Conservation (phyloP, 305 asterid genomes). For the Withania somnifera region DNA sequence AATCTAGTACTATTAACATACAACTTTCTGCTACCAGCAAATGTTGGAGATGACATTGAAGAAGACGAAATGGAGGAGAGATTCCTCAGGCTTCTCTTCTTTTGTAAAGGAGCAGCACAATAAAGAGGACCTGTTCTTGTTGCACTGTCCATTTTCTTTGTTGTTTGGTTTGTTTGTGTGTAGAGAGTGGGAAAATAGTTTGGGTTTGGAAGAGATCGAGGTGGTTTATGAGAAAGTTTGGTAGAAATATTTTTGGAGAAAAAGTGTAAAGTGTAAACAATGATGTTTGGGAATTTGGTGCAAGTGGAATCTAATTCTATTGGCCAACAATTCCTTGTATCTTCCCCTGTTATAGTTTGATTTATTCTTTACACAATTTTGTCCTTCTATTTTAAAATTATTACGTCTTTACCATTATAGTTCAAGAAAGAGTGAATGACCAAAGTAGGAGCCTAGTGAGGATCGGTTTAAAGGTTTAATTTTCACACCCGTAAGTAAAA, state of each 20-base stretch:
- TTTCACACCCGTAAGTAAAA: no score
- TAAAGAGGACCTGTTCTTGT: slow-evolving; percentile 11
- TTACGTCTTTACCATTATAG: background rate
- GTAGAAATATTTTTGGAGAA: slow-evolving; percentile 6
- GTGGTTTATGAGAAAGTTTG: slow-evolving; percentile 27
- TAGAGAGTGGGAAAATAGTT: background rate
- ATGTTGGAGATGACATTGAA: slow-evolving; percentile 10
- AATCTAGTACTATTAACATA: background rate
- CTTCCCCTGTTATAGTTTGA: background rate
- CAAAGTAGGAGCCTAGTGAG: background rate
- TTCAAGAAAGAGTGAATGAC: background rate
- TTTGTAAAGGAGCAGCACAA: background rate
- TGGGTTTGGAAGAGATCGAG: background rate
- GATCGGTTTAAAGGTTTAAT: background rate
- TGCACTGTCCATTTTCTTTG: slow-evolving; percentile 17
- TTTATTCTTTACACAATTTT: background rate
- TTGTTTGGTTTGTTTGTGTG: background rate
- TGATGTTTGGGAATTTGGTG: slow-evolving; percentile 17
- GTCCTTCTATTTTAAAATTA: background rate
- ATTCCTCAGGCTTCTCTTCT: slow-evolving; percentile 5
- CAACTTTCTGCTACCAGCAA: slow-evolving; percentile 1
- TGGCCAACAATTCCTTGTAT: slow-evolving; percentile 11
- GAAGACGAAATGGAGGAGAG: background rate
- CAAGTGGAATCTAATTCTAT: slow-evolving; percentile 21
- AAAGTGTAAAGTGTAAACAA: background rate